phyloP scores from a whole-genome alignment of 1,284 basidiomycete genomes.

The Sparassis latifolia region DNA sequence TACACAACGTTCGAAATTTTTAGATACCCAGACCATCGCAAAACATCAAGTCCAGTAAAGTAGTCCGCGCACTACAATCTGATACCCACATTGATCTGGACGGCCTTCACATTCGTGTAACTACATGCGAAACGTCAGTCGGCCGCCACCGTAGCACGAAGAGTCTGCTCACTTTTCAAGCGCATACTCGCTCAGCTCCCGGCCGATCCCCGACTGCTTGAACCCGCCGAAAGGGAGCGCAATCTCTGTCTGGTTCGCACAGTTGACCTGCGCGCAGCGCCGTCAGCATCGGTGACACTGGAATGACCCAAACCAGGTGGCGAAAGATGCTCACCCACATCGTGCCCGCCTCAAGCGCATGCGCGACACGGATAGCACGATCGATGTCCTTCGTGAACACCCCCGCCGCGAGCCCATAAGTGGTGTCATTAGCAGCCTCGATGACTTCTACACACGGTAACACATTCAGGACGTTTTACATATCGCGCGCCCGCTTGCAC shows the following conservation, averaged over 20 bases:
- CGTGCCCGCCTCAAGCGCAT: constrained; percentile 79
- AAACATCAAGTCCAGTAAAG: too few relatives aligned
- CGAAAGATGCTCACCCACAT: constrained; percentile 46
- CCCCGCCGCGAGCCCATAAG: constrained; percentile 77
- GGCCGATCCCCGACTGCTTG: constrained; percentile 82
- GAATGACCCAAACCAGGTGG: background rate
- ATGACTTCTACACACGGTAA: constrained; percentile 40
- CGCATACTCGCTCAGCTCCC: constrained; percentile 84
- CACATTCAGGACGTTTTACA: background rate
- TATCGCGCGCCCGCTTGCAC: background rate
- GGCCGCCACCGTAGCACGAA: constrained; percentile 24
- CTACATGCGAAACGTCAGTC: constrained; percentile 31
- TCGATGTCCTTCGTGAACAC: constrained; percentile 81
- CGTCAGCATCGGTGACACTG: background rate
- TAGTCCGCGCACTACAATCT: background rate
- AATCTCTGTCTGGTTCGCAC: constrained; percentile 60
- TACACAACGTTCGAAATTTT: too few relatives aligned
- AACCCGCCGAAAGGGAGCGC: constrained; percentile 83
- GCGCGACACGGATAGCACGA: constrained; percentile 68
- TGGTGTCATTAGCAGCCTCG: constrained; percentile 75
- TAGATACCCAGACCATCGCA: too few relatives aligned
- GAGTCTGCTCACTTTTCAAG: constrained; percentile 47
- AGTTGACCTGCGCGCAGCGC: constrained; percentile 54
- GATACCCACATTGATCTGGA: constrained; percentile 69
- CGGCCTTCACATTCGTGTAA: constrained; percentile 81